Conservation (phyloP, 768 basidiomycete genomes). For the Rhodotorula kratochvilovae region DNA sequence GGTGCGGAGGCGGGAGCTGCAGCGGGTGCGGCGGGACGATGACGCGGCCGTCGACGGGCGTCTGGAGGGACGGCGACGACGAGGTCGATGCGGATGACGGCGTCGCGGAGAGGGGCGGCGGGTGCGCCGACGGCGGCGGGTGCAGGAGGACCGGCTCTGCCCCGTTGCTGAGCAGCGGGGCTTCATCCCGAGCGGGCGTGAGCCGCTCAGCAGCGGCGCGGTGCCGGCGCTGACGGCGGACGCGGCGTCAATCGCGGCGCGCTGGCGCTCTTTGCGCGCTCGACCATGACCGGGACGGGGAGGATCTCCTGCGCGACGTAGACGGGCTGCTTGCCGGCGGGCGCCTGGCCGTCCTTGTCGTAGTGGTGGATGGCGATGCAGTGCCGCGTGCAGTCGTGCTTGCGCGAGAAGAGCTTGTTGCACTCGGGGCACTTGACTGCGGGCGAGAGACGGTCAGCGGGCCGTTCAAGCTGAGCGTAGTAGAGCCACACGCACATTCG, state of each 20-base stretch:
- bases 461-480: no score
- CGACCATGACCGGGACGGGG: neutral
- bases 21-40: neutral
- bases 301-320: neutral
- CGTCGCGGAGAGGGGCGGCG: neutral
- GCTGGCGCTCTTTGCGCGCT: neutral
- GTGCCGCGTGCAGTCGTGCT: constrained; percentile 36
- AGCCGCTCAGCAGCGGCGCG: neutral
- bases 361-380: constrained; percentile 30
- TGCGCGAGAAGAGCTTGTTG: constrained; percentile 38
- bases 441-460: neutral
- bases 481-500: constrained; percentile 19
- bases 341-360: constrained; percentile 1
- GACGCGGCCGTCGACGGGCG: neutral
- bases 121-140: neutral
- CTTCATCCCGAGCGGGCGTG: neutral
- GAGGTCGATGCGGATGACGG: neutral
- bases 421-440: constrained; percentile 37
- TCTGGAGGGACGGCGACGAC: neutral
- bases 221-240: no score
- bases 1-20: neutral
- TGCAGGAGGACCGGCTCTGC: neutral
- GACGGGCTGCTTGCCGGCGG: neutral
- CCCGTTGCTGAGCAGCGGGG: neutral
- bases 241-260: neutral